phyloP scores from a whole-genome alignment of 2,329 filamentous ascomycete species.

The Pseudonectria foliicola region DNA sequence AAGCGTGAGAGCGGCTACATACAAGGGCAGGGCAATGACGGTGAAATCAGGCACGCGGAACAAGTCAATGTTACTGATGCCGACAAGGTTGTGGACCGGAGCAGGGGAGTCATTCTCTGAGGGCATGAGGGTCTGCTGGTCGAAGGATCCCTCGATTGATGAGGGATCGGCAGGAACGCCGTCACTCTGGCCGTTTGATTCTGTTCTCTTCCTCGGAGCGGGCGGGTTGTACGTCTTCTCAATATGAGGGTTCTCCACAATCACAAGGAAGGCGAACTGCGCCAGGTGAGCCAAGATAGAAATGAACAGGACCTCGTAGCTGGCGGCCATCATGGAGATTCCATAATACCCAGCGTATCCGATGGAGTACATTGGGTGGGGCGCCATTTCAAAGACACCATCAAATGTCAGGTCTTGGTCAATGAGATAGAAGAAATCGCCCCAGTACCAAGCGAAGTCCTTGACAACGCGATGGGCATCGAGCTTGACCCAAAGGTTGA shows the following conservation, averaged over 20 bases:
- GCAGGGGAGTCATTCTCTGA: constrained; percentile 41
- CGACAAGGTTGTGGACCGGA: constrained; percentile 76
- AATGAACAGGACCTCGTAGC: constrained; percentile 95
- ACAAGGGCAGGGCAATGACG: constrained; percentile 67
- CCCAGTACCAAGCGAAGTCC: constrained; percentile 99
- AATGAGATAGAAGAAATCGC: constrained; percentile 97
- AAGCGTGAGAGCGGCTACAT: constrained; percentile 66
- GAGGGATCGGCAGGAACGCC: constrained; percentile 19
- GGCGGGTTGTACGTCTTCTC: constrained; percentile 96
- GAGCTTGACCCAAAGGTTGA: constrained; percentile 98
- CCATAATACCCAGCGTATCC: constrained; percentile 98
- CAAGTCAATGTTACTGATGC: constrained; percentile 76
- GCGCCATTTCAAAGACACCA: constrained; percentile 97
- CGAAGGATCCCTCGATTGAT: constrained; percentile 15
- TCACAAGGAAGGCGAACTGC: constrained; percentile 85
- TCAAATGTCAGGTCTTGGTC: constrained; percentile 98
- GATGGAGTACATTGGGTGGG: constrained; percentile 98
- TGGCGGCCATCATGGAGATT: constrained; percentile 95
- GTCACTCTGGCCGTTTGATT: constrained; percentile 27
- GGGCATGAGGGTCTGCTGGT: constrained; percentile 17
- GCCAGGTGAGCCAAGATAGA: constrained; percentile 91
- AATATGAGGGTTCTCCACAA: constrained; percentile 96
- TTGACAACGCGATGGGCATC: constrained; percentile 97
- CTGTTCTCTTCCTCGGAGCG: constrained; percentile 56
- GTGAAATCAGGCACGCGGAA: constrained; percentile 82